phyloP scores from a whole-genome alignment of 139 green algal species.

The Chlorella sp. region DNA sequence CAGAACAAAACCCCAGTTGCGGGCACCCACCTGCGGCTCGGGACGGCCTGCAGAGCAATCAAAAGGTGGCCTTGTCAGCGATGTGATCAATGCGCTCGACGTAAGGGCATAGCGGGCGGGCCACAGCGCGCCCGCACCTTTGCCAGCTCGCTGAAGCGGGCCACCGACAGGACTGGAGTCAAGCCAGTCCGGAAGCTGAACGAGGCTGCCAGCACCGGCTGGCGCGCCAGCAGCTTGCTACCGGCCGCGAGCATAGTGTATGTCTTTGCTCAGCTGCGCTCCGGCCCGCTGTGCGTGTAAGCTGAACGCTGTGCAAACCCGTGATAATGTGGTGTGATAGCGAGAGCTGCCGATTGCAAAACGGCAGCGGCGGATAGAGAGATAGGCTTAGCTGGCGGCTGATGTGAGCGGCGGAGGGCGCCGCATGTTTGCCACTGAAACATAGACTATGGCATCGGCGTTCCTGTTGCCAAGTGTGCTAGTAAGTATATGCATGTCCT shows the following conservation, averaged over 20 bases:
- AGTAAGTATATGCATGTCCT: too few relatives aligned
- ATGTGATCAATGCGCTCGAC: not conserved
- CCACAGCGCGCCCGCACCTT: conserved; percentile 1
- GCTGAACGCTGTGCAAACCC: too few relatives aligned
- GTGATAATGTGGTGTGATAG: too few relatives aligned
- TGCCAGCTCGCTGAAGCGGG: conserved; percentile 2
- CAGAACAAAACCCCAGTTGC: not conserved
- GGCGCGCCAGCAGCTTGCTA: conserved; percentile 12
- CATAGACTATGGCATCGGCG: too few relatives aligned
- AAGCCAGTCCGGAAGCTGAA: not conserved
- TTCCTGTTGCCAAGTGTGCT: too few relatives aligned
- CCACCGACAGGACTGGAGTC: not conserved
- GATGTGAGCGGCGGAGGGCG: too few relatives aligned
- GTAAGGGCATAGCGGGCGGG: not conserved
- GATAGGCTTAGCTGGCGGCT: too few relatives aligned
- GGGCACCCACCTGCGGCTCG: not conserved
- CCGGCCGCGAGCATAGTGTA: not conserved
- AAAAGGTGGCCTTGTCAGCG: not conserved
- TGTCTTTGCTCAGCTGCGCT: too few relatives aligned
- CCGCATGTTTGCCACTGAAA: too few relatives aligned
- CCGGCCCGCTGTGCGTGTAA: too few relatives aligned
- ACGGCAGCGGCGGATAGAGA: too few relatives aligned
- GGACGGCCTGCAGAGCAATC: not conserved
- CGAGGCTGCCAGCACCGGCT: not conserved
- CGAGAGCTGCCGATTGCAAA: too few relatives aligned